Conservation (phyloP, 2,329 filamentous ascomycete genomes). For the Fusarium sp. region DNA sequence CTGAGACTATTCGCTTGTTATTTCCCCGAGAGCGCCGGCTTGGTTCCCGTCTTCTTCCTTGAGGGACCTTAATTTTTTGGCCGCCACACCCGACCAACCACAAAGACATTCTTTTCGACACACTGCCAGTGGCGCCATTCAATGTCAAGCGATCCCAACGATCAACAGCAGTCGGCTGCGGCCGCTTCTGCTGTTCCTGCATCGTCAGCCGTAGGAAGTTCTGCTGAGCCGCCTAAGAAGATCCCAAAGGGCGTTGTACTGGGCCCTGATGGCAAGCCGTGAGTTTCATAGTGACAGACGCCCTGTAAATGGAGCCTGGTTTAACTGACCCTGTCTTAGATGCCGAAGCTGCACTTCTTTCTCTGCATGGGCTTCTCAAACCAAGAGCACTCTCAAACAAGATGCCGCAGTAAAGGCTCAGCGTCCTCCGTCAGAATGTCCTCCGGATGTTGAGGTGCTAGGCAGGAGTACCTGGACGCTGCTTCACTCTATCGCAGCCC, state of each 20-base stretch:
- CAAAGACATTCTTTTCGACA: slow-evolving; percentile 8
- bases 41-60: slow-evolving; percentile 16
- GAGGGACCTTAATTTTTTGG: slow-evolving; percentile 6
- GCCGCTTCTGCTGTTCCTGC: slow-evolving; percentile 37
- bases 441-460: slow-evolving; percentile 87
- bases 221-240: slow-evolving; percentile 59
- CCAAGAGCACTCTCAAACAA: slow-evolving; percentile 56
- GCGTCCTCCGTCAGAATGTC: slow-evolving; percentile 75
- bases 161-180: slow-evolving; percentile 40
- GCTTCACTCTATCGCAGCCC: slow-evolving; percentile 89
- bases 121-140: slow-evolving; percentile 33
- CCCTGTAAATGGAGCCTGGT: slow-evolving; percentile 18
- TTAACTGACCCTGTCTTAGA: slow-evolving; percentile 41
- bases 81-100: slow-evolving; percentile 7
- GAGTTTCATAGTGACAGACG: slow-evolving; percentile 52
- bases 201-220: slow-evolving; percentile 34
- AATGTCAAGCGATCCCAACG: slow-evolving; percentile 46
- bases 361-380: slow-evolving; percentile 64
- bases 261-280: slow-evolving; percentile 88
- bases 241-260: slow-evolving; percentile 79
- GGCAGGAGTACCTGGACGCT: slow-evolving; percentile 94
- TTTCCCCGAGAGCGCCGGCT: slow-evolving; percentile 17
- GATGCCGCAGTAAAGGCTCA: slow-evolving; percentile 49
- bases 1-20: slow-evolving; percentile 3
- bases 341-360: slow-evolving; percentile 52